Evolutionary conservation across 1,139 yeast genomes (phyloP).

Genomic region (Kurtzmaniella quercitrusa): DNA sequence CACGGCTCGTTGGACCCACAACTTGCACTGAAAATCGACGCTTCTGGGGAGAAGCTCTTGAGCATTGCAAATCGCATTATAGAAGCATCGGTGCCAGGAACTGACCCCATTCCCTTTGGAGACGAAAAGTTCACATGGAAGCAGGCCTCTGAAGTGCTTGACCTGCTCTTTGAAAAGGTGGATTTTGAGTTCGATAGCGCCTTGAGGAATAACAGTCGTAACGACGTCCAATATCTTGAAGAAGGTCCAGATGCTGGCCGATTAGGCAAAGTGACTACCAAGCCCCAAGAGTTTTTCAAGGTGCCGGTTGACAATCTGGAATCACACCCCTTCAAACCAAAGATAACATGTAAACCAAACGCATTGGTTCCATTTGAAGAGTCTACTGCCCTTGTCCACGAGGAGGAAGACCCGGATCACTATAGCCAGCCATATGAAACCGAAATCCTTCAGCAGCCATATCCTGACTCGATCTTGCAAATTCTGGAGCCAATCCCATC

Average conservation of each 20-base stretch:
- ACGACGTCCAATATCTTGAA: slow-evolving; percentile 44
- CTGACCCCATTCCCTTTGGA: slow-evolving; percentile 27
- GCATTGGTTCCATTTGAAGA: slow-evolving; percentile 54
- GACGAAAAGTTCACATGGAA: slow-evolving; percentile 52
- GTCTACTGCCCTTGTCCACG: slow-evolving; percentile 31
- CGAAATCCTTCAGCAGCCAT: slow-evolving; percentile 71
- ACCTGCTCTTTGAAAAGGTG: slow-evolving; percentile 67
- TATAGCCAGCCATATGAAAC: slow-evolving; percentile 77
- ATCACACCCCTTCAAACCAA: slow-evolving; percentile 70
- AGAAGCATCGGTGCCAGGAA: slow-evolving; percentile 33
- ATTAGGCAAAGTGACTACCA: slow-evolving; percentile 38
- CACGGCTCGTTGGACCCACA: slow-evolving; percentile 61
- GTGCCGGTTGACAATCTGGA: slow-evolving; percentile 65
- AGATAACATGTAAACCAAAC: slow-evolving; percentile 67
- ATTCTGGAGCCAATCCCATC: slow-evolving; percentile 50
- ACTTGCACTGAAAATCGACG: slow-evolving; percentile 40
- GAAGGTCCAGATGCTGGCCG: slow-evolving; percentile 25
- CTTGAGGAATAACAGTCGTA: slow-evolving; percentile 12
- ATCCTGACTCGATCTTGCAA: slow-evolving; percentile 55
- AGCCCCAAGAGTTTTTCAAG: slow-evolving; percentile 70
- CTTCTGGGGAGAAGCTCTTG: slow-evolving; percentile 42
- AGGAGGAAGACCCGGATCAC: slow-evolving; percentile 48
- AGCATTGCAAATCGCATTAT: slow-evolving; percentile 52
- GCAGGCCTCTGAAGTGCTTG: slow-evolving; percentile 57
- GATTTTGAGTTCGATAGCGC: slow-evolving; percentile 54